Evolutionary conservation across 306 rosid genomes (phyloP).

Genomic region (Vachellia pachyceras): DNA sequence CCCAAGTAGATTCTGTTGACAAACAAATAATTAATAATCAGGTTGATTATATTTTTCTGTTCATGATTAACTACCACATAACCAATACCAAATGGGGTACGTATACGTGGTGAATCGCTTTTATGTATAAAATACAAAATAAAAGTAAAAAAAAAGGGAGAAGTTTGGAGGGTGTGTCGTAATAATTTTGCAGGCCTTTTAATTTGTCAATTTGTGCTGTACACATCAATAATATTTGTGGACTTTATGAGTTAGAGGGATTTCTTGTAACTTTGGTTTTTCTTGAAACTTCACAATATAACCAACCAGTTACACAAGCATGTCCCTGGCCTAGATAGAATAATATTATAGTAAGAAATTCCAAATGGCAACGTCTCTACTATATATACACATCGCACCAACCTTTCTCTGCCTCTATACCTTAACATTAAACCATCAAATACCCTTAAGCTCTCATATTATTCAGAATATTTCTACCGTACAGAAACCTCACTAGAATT

Average conservation of each 20-base stretch:
- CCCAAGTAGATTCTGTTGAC: not conserved
- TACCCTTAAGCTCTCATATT: constrained; percentile 29
- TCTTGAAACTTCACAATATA: constrained; percentile 72
- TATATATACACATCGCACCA: constrained; percentile 53
- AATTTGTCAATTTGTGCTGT: constrained; percentile 49
- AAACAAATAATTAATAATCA: not conserved
- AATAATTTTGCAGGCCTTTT: constrained; percentile 33
- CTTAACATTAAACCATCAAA: constrained; percentile 42
- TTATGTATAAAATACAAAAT: constrained; percentile 33
- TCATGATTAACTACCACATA: not conserved
- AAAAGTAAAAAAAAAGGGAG: constrained; percentile 57
- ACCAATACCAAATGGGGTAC: no score
- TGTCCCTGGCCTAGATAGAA: constrained; percentile 41
- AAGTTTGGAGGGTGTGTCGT: constrained; percentile 58
- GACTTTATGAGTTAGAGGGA: constrained; percentile 38
- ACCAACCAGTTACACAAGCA: constrained; percentile 83
- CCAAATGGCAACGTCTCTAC: constrained; percentile 51
- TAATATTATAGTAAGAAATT: constrained; percentile 45
- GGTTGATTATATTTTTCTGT: no score
- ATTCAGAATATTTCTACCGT: constrained; percentile 2
- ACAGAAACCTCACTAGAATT: constrained; percentile 10
- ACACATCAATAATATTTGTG: constrained; percentile 24
- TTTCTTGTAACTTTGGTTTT: constrained; percentile 88
- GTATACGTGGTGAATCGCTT: not conserved
- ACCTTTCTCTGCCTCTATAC: constrained; percentile 50